Evolutionary conservation across 768 basidiomycete genomes (phyloP).

Genomic region (Naematelia aurantialba): DNA sequence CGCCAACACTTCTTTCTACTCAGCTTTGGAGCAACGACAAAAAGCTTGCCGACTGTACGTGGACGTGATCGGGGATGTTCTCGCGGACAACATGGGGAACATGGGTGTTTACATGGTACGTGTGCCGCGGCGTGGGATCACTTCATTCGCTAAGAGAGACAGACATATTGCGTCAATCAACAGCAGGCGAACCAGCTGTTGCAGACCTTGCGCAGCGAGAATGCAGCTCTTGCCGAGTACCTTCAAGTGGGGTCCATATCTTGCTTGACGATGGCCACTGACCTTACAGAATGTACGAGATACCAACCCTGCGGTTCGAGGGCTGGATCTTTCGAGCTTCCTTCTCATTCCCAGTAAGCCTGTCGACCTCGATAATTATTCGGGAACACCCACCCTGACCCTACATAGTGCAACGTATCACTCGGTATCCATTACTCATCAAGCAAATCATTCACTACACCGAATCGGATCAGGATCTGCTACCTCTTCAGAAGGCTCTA

Average conservation of each 20-base stretch:
- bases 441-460: conserved; percentile 71
- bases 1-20: conserved; percentile 81
- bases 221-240: conserved; percentile 63
- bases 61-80: conserved; percentile 79
- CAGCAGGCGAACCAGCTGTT: conserved; percentile 69
- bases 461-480: conserved; percentile 62
- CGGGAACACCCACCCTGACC: neutral
- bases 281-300: conserved; percentile 65
- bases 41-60: conserved; percentile 87
- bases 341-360: conserved; percentile 82
- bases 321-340: conserved; percentile 84
- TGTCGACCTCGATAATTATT: too few relatives aligned
- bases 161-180: conserved; percentile 92
- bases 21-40: conserved; percentile 84
- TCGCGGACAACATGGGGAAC: conserved; percentile 68
- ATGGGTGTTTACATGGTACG: conserved; percentile 77
- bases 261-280: neutral
- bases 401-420: conserved; percentile 82
- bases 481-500: conserved; percentile 58
- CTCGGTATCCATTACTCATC: conserved; percentile 85
- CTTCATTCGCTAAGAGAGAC: neutral
- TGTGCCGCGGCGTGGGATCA: conserved; percentile 3
- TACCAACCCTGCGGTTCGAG: conserved; percentile 66
- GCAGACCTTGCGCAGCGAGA: conserved; percentile 66
- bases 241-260: conserved; percentile 59